phyloP scores from a whole-genome alignment of 805 yeast genomes.

The Pichia gijzeniarum region DNA sequence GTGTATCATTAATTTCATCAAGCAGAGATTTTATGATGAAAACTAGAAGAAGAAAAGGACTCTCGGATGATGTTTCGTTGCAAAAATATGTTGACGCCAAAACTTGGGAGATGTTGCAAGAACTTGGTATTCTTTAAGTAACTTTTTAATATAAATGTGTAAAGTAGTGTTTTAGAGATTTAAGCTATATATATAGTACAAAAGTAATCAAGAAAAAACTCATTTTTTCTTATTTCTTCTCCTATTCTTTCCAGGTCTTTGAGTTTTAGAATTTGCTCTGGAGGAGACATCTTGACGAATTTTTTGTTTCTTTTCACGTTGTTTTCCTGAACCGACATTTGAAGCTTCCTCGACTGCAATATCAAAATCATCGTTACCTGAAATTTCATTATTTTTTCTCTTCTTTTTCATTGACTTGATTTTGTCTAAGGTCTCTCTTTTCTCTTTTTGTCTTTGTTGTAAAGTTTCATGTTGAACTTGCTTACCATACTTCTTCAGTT shows the following conservation, averaged over 20 bases:
- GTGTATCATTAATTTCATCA: slow-evolving; percentile 62
- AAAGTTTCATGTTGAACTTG: slow-evolving; percentile 92
- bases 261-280: slow-evolving; percentile 42
- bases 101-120: slow-evolving; percentile 44
- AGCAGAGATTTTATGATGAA: slow-evolving; percentile 88
- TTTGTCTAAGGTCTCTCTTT: slow-evolving; percentile 83
- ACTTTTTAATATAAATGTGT: no score
- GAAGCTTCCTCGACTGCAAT: slow-evolving; percentile 90
- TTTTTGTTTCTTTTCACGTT: slow-evolving; percentile 53
- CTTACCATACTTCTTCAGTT: slow-evolving; percentile 93
- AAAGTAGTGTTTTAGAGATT: background rate
- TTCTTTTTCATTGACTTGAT: slow-evolving; percentile 87
- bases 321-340: slow-evolving; percentile 35
- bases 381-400: slow-evolving; percentile 70
- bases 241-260: slow-evolving; percentile 52
- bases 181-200: background rate
- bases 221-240: slow-evolving; percentile 32
- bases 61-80: slow-evolving; percentile 64
- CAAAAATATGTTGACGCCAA: slow-evolving; percentile 61
- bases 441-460: slow-evolving; percentile 89
- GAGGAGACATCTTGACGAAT: slow-evolving; percentile 22
- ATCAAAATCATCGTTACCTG: slow-evolving; percentile 67
- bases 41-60: slow-evolving; percentile 83
- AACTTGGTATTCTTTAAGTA: slow-evolving; percentile 17
- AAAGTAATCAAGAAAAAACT: background rate